Evolutionary conservation across 306 rosid genomes (phyloP), one percentile per base, ranked within the genome.

Genomic region (Macrotyloma uniflorum): DNA sequence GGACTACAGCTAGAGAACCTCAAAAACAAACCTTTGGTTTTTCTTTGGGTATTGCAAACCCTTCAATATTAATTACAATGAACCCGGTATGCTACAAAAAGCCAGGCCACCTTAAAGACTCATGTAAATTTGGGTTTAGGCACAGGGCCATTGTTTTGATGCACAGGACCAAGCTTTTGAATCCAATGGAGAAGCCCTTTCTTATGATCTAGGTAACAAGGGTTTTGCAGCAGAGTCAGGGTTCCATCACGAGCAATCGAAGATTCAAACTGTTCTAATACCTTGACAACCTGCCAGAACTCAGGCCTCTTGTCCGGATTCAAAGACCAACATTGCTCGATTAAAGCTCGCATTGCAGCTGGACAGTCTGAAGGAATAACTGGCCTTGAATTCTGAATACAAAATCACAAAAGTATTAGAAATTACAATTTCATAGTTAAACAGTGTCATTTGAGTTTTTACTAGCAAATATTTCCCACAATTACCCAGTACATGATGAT

Each of bases 241-340:
- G 97, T 90, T 82, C 97, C 96, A 36, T 96, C 89, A 5, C 24
- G 86, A 23, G 90, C 89, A 68, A 90, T 75, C 5, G 98, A 93
- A 42, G 91, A 72, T 77, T 96, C 87, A 47, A 96, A 91, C 75
- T 90, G 88, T 83, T 93, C 94, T 7, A 96, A 74, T 33, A 90
- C 94, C 87, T 89, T 96, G 19, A 91, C 97, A 75, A 96, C 66
- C 83, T 93, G 97, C 94, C 96, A 91, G 70, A 93, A 96, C 85
- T 96, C 97, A 0, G 96, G 97, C 88, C 99, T 85, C 86, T 93
- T 93, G 6, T 90, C 96, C 0, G 97, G 88, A 30, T 91, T 83
- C 84, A 79, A 66, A 5, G 90, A 90, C 99, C 98, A 96, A 28
- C 99, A 93, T 67, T 91, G 98, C 88, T 93, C 93, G 5, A 96